Evolutionary conservation across 257 asterid species (phyloP).

Genomic region (Gentiana dahurica): DNA sequence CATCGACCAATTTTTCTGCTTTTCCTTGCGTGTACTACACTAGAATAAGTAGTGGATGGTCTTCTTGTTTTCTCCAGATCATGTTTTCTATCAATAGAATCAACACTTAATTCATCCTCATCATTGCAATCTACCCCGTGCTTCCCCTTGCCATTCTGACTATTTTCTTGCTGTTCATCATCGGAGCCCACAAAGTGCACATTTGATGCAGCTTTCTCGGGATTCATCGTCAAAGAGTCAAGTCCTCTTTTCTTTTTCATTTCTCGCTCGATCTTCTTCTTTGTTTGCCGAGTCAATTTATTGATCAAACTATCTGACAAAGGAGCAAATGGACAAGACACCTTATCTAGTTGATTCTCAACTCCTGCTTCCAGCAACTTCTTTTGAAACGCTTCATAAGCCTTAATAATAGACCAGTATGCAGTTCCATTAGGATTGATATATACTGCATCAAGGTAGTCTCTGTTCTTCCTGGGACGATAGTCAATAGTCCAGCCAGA

Average conservation of each 20-base stretch:
- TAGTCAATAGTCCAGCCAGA: slow-evolving; percentile 92
- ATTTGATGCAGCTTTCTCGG: slow-evolving; percentile 22
- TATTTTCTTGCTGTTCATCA: slow-evolving; percentile 49
- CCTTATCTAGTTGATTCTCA: slow-evolving; percentile 28
- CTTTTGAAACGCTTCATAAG: slow-evolving; percentile 85
- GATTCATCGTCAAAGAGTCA: slow-evolving; percentile 26
- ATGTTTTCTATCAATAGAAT: slow-evolving; percentile 27
- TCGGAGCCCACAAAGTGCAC: slow-evolving; percentile 39
- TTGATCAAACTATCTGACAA: slow-evolving; percentile 68
- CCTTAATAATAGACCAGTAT: slow-evolving; percentile 94
- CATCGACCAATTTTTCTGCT: slow-evolving; percentile 69
- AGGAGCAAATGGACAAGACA: slow-evolving; percentile 54
- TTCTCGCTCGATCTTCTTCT: slow-evolving; percentile 77
- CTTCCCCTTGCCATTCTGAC: slow-evolving; percentile 35
- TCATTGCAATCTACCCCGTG: slow-evolving; percentile 27
- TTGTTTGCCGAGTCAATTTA: slow-evolving; percentile 85
- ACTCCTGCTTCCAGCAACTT: slow-evolving; percentile 46
- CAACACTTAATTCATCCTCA: slow-evolving; percentile 30
- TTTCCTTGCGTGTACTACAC: slow-evolving; percentile 49
- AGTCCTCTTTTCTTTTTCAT: slow-evolving; percentile 65
- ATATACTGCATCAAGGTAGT: slow-evolving; percentile 92
- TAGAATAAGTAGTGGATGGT: slow-evolving; percentile 20
- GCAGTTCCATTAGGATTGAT: slow-evolving; percentile 87
- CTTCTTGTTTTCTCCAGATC: slow-evolving; percentile 29
- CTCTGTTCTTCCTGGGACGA: slow-evolving; percentile 89